phyloP scores from a whole-genome alignment of 2,329 filamentous ascomycete species.

The Mariannaea sp. region DNA sequence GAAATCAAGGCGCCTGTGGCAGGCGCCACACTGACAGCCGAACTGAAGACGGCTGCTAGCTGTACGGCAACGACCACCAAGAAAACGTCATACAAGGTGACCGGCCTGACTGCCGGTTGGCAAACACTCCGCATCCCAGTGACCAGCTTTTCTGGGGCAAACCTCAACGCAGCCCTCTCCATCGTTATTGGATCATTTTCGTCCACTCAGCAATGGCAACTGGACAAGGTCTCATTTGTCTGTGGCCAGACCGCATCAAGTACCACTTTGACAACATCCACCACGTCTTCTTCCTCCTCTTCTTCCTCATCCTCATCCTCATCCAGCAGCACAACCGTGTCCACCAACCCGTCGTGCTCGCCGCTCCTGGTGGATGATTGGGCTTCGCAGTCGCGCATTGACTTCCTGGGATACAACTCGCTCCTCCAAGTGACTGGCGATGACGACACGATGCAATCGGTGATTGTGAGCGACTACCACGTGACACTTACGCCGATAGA shows the following conservation, averaged over 20 bases:
- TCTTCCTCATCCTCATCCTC: constrained; percentile 9
- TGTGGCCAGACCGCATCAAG: constrained; percentile 39
- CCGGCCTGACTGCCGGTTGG: constrained; percentile 52
- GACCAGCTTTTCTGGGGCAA: constrained; percentile 54
- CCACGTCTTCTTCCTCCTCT: too few species aligned
- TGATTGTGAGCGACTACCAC: constrained; percentile 56
- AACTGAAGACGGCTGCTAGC: constrained; percentile 45
- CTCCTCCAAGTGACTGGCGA: constrained; percentile 60
- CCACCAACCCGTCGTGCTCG: constrained; percentile 41
- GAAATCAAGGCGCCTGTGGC: constrained; percentile 31
- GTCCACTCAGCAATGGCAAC: constrained; percentile 44
- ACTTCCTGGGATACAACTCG: constrained; percentile 65
- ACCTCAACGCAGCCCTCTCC: constrained; percentile 52
- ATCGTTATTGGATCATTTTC: constrained; percentile 50
- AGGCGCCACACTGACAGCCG: constrained; percentile 40
- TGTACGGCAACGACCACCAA: constrained; percentile 48
- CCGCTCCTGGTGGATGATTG: constrained; percentile 62
- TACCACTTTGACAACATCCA: too few species aligned
- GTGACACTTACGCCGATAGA: constrained; percentile 57
- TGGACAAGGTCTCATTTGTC: constrained; percentile 53
- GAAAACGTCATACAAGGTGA: constrained; percentile 52
- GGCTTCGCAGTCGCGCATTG: constrained; percentile 64
- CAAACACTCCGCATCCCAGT: constrained; percentile 58
- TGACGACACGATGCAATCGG: constrained; percentile 60
- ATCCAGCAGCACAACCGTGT: constrained; percentile 7